Base-by-base conservation (phyloP, 2,329 filamentous ascomycete species). In the Colletotrichum paranaense region DNA sequence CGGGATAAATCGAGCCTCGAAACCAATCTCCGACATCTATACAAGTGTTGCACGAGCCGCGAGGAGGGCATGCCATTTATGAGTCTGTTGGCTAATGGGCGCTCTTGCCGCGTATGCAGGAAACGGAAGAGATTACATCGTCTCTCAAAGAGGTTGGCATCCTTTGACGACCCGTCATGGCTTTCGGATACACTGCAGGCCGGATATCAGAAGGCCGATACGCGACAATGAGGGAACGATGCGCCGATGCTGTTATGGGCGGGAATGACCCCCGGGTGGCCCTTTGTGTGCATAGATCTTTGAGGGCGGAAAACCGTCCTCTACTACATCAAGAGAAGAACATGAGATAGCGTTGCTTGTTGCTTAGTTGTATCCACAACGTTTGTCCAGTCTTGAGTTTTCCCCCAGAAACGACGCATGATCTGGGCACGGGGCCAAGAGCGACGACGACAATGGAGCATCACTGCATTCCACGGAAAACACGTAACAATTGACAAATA, bases 281-380 rank as follows among this genome's bases (percentile, higher is more conserved):
- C 79, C 79, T 78, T 80, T 77, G 74, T 82, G 79, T 82, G 71
- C 62, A 81, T 83, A 84, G 81, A 82, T 84, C 85, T 86, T 85
- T 82, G 80, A 84, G 80, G 81, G 80, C 84, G 81, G 82, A 84
- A 80, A 81, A 86, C 82, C 80, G 83, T 80, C 80, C 80, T 84
- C 80, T 81, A 77, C 77, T 76, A 80, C 80, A 81, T 82, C 83
- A 83, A 85, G 82, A 85, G 80, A 82, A 73, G 42, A 68, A 73
- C 74, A 73, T 73, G 53, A 60, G 49, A 62, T 19, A 28, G 57
- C 12, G n/a, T 57, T 67, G 62, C 57, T 56, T 49, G 56, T 57
- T 55, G 46, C 38, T 57, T 56, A 49, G 60, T 57, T 22, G 53
- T 26, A 56, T 66, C 46, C 49, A 63, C 55, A 49, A 66, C 35